Conservation (phyloP, 106 monocot species). For the Platanthera zijinensis region DNA sequence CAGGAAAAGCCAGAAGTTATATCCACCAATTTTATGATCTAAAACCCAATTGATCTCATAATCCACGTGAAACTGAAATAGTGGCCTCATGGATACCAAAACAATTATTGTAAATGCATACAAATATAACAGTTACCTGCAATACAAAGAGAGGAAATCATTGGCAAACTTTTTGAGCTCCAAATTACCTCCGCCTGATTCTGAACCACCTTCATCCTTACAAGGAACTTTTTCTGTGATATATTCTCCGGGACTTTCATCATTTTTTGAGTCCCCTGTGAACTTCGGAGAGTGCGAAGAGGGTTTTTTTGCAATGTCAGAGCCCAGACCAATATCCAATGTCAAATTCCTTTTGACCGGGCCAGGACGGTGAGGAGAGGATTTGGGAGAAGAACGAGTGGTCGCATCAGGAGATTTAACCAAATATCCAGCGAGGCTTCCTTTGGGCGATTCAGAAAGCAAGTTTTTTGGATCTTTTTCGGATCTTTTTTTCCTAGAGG, state of each 20-base stretch:
- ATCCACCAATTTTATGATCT: neutral
- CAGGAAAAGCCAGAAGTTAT: neutral
- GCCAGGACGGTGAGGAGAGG: neutral
- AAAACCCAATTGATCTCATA: neutral
- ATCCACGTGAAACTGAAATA: neutral
- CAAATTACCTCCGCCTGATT: conserved; percentile 11
- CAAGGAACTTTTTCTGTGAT: neutral
- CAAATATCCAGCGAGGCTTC: conserved; percentile 40
- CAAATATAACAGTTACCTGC: conserved; percentile 47
- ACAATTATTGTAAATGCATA: neutral
- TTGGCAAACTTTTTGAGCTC: conserved; percentile 71
- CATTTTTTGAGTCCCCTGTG: neutral
- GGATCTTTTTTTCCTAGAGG: conserved; percentile 48
- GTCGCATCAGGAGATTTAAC: conserved; percentile 33
- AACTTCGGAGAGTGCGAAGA: neutral
- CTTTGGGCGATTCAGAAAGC: conserved; percentile 42
- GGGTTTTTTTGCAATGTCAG: neutral
- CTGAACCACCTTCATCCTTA: neutral
- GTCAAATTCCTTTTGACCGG: conserved; percentile 42
- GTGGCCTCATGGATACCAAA: too few relatives aligned
- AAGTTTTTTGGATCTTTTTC: conserved; percentile 11
- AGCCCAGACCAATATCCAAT: conserved; percentile 19
- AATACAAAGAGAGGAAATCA: conserved; percentile 87
- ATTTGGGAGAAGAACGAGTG: neutral
- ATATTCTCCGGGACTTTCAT: conserved; percentile 1